Evolutionary conservation across 345 rosid species (phyloP).

Genomic region (thale cress (Arabidopsis thaliana)): TAIR10.1 NC_003074.8:15869001-15869500

Average conservation of each 20-base stretch:
- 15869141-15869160: conserved; percentile 57
- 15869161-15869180: conserved; percentile 61
- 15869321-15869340: conserved; percentile 58
- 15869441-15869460: conserved; percentile 47
- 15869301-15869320: conserved; percentile 57
- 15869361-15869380: conserved; percentile 67
- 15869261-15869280: conserved; percentile 74
- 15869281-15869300: conserved; percentile 52
- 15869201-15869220: conserved; percentile 71
- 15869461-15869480: not conserved
- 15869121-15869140: conserved; percentile 78
- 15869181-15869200: conserved; percentile 61
- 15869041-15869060: not conserved
- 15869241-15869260: conserved; percentile 77
- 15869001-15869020: conserved; percentile 30
- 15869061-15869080: conserved; percentile 36
- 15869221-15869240: conserved; percentile 73
- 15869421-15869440: conserved; percentile 68
- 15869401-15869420: conserved; percentile 81
- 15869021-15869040: conserved; percentile 39
- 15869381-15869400: conserved; percentile 82
- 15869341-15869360: conserved; percentile 68
- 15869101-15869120: conserved; percentile 50
- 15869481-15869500: not conserved
- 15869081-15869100: conserved; percentile 36